A percentile compares a stretch with the other conserved stretches of the same genome.
Conservation (phyloP, 331 rosid genomes). For the Saraca asoca region DNA sequence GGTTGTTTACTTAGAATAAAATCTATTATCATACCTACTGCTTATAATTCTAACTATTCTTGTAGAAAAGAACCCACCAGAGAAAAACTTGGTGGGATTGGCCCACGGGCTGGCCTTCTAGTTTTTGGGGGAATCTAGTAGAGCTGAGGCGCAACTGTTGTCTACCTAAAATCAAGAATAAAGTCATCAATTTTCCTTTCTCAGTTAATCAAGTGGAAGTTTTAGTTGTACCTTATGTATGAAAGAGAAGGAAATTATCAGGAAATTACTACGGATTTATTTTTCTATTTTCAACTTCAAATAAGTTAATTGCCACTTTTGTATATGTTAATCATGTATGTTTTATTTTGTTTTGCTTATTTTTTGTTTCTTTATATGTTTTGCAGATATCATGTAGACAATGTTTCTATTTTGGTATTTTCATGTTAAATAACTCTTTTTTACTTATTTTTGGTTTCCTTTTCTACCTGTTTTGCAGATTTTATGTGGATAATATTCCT, state of each 20-base stretch:
- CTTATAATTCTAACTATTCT: slow-evolving; percentile 30
- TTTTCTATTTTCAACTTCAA: background rate
- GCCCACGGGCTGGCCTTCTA: slow-evolving; percentile 24
- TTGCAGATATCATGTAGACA: no score
- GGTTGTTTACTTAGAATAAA: slow-evolving; percentile 28
- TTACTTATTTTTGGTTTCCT: slow-evolving; percentile 11
- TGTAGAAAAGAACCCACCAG: slow-evolving; percentile 30
- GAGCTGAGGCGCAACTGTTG: background rate
- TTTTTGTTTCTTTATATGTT: background rate
- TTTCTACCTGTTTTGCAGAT: slow-evolving; percentile 51
- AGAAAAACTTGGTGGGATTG: slow-evolving; percentile 37
- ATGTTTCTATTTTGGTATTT: no score
- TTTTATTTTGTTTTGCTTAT: slow-evolving; percentile 4
- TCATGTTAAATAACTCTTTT: background rate
- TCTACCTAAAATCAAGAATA: slow-evolving; percentile 32
- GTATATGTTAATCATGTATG: background rate
- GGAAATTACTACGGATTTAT: slow-evolving; percentile 4
- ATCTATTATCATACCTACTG: slow-evolving; percentile 6
- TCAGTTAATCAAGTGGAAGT: background rate
- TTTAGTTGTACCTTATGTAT: slow-evolving; percentile 8
- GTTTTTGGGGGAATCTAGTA: slow-evolving; percentile 26
- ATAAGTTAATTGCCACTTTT: background rate
- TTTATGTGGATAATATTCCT: slow-evolving; percentile 81
- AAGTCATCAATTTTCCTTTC: slow-evolving; percentile 19
- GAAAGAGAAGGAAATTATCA: background rate